phyloP scores from a whole-genome alignment of 129 eudicot species.

The Lactuca sativa region DNA sequence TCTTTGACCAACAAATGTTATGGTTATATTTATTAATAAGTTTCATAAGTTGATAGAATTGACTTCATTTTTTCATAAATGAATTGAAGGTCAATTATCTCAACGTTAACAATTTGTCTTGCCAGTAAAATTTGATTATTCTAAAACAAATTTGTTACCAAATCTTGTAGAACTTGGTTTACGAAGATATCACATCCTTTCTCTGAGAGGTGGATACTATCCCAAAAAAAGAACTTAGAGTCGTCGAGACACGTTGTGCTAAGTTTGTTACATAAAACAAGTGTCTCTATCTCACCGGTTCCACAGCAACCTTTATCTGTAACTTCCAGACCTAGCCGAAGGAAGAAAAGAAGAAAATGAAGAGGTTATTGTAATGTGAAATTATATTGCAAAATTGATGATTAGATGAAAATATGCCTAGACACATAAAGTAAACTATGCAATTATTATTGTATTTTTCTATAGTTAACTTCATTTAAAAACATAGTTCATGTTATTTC shows the following conservation, averaged over 20 bases:
- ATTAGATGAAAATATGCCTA: not conserved
- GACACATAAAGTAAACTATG: not conserved
- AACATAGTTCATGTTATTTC: too few relatives aligned
- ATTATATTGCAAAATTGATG: not conserved
- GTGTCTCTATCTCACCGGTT: constrained; percentile 53
- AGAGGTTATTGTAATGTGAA: not conserved
- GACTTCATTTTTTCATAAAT: too few relatives aligned
- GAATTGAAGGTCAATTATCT: not conserved
- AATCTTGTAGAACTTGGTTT: constrained; percentile 8
- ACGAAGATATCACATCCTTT: constrained; percentile 39
- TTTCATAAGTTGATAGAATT: too few relatives aligned
- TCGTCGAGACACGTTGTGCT: constrained; percentile 32
- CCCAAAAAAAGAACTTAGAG: constrained; percentile 57
- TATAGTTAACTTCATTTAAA: not conserved
- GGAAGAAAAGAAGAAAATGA: not conserved
- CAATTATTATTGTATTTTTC: too few relatives aligned
- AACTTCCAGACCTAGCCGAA: constrained; percentile 39
- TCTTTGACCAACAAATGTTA: too few relatives aligned
- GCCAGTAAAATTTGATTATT: not conserved
- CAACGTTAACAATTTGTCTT: not conserved
- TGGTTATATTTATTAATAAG: too few relatives aligned
- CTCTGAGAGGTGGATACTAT: constrained; percentile 58
- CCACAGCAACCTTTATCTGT: constrained; percentile 64
- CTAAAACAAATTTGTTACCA: constrained; percentile 15
- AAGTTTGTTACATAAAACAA: constrained; percentile 39